Evolutionary conservation across 2,329 filamentous ascomycete species (phyloP), one percentile per base, ranked within the genome.

Genomic region (Pseudogymnoascus destructans): DNA sequence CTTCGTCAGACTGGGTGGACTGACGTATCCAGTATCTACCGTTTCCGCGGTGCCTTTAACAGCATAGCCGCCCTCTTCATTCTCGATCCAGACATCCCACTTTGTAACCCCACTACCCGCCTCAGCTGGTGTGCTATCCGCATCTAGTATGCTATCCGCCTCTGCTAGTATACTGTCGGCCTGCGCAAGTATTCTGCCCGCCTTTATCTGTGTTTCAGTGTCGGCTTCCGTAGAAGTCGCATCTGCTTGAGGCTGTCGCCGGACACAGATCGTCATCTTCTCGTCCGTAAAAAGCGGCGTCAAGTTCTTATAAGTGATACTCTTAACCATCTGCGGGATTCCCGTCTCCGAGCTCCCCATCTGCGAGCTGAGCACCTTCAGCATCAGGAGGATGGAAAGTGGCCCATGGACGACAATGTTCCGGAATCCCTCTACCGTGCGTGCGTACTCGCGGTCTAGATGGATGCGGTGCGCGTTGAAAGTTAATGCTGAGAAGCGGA

Each of bases 381-480:
- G 75, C 76, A 96, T 83, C 5, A 97, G 74, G 0, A 85, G 84
- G 38, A 95, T 77, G 1, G 82, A 83, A 58, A 98, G 74, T 0
- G 93, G 92, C 0, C 93, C 93, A 66, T 97, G 93, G 58, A 97
- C 87, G 13, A 97, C 77, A 23, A 89, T 75, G 61, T 84, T 80
- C 4, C 77, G 77, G 69, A 95, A 84, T 9, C 87, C 87, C 70
- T 97, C 93, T 10, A 84, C 74, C 10, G 79, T 74, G 36, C 78
- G 78, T 57, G 83, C 84, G 71, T 89, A 95, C 42, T 77, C 68
- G 1, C 77, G 79, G 70, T 96, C 87, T 19, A 95, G 77, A 72
- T 98, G 93, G 64, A 98, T 96, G 13, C 79, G 77, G 71, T 98
- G 93, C 1, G 89, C 89, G 71, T 98, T 98, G 75, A 89, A 91